A percentile compares a stretch with the other conserved stretches of the same genome.
Conservation (phyloP, 176 grass and related monocot genomes). For the Canna indica region DNA sequence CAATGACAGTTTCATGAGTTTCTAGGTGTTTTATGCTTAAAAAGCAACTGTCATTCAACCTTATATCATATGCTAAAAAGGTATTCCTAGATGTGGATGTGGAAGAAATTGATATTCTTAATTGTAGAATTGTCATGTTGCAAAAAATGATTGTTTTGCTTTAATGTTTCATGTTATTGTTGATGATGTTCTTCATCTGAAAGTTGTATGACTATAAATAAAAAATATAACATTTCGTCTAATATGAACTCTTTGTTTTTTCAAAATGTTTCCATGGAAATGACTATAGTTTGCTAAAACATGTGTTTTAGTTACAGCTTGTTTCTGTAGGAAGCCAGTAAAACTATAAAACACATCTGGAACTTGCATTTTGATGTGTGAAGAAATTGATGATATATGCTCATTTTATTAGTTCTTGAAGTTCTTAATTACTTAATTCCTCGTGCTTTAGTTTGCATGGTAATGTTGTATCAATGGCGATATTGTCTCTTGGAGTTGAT, state of each 20-base stretch:
- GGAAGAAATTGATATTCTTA: neutral
- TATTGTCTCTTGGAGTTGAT: slow-evolving; percentile 56
- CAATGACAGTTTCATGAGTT: too few species aligned
- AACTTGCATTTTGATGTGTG: neutral
- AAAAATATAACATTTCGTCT: neutral
- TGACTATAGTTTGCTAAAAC: neutral
- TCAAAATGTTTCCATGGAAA: neutral
- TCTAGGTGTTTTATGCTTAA: neutral
- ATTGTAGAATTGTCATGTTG: neutral
- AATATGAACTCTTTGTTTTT: neutral
- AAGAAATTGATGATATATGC: neutral
- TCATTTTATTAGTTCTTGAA: neutral
- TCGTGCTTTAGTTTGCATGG: slow-evolving; percentile 55
- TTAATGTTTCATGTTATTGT: neutral
- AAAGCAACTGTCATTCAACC: neutral
- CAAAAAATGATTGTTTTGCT: neutral
- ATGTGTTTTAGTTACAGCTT: neutral
- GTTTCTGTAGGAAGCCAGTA: neutral
- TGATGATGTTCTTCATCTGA: neutral
- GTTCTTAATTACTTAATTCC: neutral
- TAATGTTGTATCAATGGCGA: slow-evolving; percentile 64
- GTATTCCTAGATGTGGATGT: neutral
- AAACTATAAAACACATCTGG: neutral
- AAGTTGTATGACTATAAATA: neutral
- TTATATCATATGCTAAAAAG: neutral